Evolutionary conservation across 352 stramenopile species (phyloP), one percentile per base, ranked within the genome.

Genomic region (Phytophthora pisi): DNA sequence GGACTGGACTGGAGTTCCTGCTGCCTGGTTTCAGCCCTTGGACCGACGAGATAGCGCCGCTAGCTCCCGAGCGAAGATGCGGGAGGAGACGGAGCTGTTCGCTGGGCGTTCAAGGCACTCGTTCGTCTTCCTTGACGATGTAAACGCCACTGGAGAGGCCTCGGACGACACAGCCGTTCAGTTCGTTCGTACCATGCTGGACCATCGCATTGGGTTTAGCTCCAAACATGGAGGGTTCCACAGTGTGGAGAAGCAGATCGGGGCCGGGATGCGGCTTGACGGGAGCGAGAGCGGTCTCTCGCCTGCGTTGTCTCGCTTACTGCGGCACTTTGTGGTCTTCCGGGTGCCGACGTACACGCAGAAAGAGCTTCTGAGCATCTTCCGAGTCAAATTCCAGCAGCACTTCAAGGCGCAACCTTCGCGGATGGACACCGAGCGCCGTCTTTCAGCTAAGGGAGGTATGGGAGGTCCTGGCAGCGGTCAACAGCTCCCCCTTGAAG

Each of bases 61-160:
- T 11, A 26, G n/a, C 45, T 70, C 61, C 23, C 61, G 71, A 58
- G 67, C 59, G 3, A 77, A 70, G 42, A 58, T 68, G 18, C 60
- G 51, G 13, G 76, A 86, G 57, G 82, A 90, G 36, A 50, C 68
- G 1, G 31, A 79, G 16, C 56, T 91, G 5, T 88, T 88, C 40
- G 46, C 64, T 5, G 30, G 68, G 4, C 54, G 54, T 18, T 56
- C 67, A 4, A 51, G 49, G 24, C 46, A 80, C 16, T 75, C 71
- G 3, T 83, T 84, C 36, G 58, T 90, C 4, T 91, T 91, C 55
- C 9, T 91, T 11, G 83, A 91, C 57, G 81, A 91, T 43, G 46
- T 91, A 1, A 45, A 70, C 9, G 50, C 52, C 42, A 70, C 57
- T 55, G 52, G 31, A 45, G 16, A 31, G 7, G 16, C 52, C 40